phyloP scores from a whole-genome alignment of 1,139 yeast genomes.

The Meyerozyma athensensis region DNA sequence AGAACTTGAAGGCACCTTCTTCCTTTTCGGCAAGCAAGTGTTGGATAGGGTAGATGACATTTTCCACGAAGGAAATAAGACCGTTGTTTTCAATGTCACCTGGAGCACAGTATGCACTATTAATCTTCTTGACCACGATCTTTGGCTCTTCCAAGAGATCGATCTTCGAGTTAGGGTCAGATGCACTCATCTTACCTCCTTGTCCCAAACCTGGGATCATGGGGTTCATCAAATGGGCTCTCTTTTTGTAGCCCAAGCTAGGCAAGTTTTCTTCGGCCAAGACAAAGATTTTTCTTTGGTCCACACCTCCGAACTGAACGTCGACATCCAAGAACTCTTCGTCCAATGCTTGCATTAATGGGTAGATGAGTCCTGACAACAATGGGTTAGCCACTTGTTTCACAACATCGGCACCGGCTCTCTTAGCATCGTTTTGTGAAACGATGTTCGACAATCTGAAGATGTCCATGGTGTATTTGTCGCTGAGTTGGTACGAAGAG shows the following conservation, averaged over 20 bases:
- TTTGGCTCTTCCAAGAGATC: slow-evolving; percentile 90
- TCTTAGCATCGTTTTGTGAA: slow-evolving; percentile 92
- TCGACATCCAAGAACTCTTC: slow-evolving; percentile 88
- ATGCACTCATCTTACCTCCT: slow-evolving; percentile 99
- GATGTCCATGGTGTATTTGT: slow-evolving; percentile 81
- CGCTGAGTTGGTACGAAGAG: slow-evolving; percentile 75
- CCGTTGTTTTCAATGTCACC: slow-evolving; percentile 93
- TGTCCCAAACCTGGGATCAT: slow-evolving; percentile 98
- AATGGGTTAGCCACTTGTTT: slow-evolving; percentile 95
- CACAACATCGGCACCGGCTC: slow-evolving; percentile 99
- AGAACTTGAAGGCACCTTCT: slow-evolving; percentile 54
- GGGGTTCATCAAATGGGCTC: slow-evolving; percentile 97
- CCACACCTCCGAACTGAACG: slow-evolving; percentile 98
- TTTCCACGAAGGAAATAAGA: slow-evolving; percentile 76
- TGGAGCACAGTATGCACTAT: slow-evolving; percentile 92
- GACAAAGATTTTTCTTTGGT: slow-evolving; percentile 96
- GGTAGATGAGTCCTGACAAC: slow-evolving; percentile 90
- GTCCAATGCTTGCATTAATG: slow-evolving; percentile 97
- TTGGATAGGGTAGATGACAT: slow-evolving; percentile 80
- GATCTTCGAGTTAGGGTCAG: slow-evolving; percentile 96
- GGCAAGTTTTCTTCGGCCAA: slow-evolving; percentile 94
- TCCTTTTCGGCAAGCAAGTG: slow-evolving; percentile 55
- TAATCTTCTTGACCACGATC: slow-evolving; percentile 81
- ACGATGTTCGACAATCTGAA: slow-evolving; percentile 79
- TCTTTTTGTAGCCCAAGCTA: slow-evolving; percentile 84